These are phyloP conservation scores for Ascoidea rubescens DNA, from an alignment of 805 yeast species.

Conservation along the genomic window DNA sequence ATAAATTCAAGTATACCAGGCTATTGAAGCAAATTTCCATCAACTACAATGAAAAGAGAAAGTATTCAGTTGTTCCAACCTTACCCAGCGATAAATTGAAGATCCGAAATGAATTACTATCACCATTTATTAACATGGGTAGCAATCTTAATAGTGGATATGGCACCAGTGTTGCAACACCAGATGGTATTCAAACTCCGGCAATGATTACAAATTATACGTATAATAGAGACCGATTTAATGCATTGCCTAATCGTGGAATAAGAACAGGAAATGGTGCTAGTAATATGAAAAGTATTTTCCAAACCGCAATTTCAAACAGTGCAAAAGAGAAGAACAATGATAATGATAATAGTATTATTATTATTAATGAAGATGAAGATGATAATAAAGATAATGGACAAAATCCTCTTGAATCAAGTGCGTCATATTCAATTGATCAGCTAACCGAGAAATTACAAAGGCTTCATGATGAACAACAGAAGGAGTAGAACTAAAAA, in stretches of 20 bases:
- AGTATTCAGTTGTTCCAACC: conserved; percentile 10
- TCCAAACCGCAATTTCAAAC: neutral
- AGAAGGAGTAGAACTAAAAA: neutral
- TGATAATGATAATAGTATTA: too few relatives aligned
- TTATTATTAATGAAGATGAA: too few relatives aligned
- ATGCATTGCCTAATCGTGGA: neutral
- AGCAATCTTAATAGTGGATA: neutral
- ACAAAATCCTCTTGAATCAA: too few relatives aligned
- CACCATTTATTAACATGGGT: neutral
- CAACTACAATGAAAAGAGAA: conserved; percentile 5
- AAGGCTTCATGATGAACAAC: neutral
- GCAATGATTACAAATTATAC: neutral
- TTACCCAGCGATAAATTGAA: conserved; percentile 1
- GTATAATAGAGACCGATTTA: neutral
- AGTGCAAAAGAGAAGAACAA: neutral
- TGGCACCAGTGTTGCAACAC: neutral
- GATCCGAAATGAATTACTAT: too few relatives aligned
- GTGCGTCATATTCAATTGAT: too few relatives aligned
- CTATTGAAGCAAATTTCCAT: conserved; percentile 7
- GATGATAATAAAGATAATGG: too few relatives aligned
- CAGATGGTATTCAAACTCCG: neutral
- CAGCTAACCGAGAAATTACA: conserved; percentile 2
- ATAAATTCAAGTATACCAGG: conserved; percentile 15
- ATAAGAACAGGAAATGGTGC: neutral
- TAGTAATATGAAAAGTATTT: neutral